phyloP scores from a whole-genome alignment of 2,329 filamentous ascomycete species.

The Fusarium nygamai region DNA sequence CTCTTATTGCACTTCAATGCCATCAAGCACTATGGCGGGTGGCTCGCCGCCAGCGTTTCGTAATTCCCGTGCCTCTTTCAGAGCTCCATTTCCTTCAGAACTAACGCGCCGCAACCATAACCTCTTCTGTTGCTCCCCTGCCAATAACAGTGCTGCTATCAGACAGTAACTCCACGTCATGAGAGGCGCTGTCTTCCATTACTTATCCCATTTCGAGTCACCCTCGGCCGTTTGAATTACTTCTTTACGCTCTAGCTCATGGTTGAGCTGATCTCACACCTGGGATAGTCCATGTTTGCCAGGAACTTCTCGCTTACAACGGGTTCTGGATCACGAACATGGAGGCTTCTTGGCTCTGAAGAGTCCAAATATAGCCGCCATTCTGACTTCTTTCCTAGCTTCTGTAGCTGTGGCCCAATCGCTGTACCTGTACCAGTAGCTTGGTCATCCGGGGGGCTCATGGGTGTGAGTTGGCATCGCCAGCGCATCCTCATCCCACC shows the following conservation, averaged over 20 bases:
- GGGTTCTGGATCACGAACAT: constrained; percentile 5
- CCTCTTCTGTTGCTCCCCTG: constrained; percentile 19
- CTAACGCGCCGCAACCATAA: constrained; percentile 4
- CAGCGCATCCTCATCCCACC: constrained; percentile 43
- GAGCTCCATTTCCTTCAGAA: background rate
- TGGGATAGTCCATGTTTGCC: constrained; percentile 23
- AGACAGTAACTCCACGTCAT: constrained; percentile 17
- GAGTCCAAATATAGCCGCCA: constrained; percentile 26
- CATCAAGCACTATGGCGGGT: constrained; percentile 1
- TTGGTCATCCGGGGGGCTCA: constrained; percentile 26
- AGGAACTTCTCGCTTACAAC: constrained; percentile 15
- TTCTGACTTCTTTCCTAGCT: background rate
- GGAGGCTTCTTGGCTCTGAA: background rate
- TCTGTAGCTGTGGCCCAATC: constrained; percentile 25
- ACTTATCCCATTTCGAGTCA: background rate
- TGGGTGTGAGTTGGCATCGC: constrained; percentile 42
- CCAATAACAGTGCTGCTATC: constrained; percentile 27
- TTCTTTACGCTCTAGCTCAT: constrained; percentile 5
- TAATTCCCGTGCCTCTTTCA: constrained; percentile 2
- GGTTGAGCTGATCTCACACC: constrained; percentile 5
- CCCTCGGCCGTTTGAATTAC: constrained; percentile 13
- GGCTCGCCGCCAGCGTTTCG: constrained; percentile 31
- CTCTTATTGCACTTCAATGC: background rate
- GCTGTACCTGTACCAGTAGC: constrained; percentile 9
- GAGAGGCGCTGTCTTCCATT: background rate